Evolutionary conservation across 768 basidiomycete species (phyloP).

Genomic region (Pulveroboletus sp.): DNA sequence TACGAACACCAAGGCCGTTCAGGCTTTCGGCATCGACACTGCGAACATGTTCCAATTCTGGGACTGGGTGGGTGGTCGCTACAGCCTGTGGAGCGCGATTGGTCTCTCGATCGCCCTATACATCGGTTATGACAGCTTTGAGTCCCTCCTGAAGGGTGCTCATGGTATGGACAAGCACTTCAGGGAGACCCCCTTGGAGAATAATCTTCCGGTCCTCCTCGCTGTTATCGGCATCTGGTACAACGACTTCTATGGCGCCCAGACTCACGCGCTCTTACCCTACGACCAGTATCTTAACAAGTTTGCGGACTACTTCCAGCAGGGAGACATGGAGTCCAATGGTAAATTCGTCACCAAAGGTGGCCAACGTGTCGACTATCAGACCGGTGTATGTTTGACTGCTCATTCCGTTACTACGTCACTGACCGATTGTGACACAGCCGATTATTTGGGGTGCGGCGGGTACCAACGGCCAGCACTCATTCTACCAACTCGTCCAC

Average conservation of each 20-base stretch:
- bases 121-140: constrained; percentile 94
- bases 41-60: constrained; percentile 99
- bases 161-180: constrained; percentile 99
- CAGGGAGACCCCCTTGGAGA: constrained; percentile 79
- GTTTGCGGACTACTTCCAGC: constrained; percentile 99
- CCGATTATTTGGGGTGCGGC: constrained; percentile 99
- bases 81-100: constrained; percentile 98
- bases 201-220: constrained; percentile 89
- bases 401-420: neutral
- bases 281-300: constrained; percentile 99
- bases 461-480: constrained; percentile 98
- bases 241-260: constrained; percentile 96
- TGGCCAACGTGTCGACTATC: constrained; percentile 89
- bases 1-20: constrained; percentile 93
- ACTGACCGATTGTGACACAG: constrained; percentile 33
- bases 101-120: constrained; percentile 92
- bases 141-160: constrained; percentile 84
- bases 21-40: constrained; percentile 85
- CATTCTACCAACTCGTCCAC: constrained; percentile 97
- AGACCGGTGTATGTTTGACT: constrained; percentile 79
- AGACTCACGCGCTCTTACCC: constrained; percentile 92
- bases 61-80: constrained; percentile 99
- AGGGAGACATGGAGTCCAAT: constrained; percentile 99
- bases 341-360: constrained; percentile 96
- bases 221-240: constrained; percentile 96